A percentile compares a stretch with the other conserved stretches of the same genome.
Evolutionary conservation across 208 protist species (phyloP).

Genomic region (Herpetomonas muscarum): DNA sequence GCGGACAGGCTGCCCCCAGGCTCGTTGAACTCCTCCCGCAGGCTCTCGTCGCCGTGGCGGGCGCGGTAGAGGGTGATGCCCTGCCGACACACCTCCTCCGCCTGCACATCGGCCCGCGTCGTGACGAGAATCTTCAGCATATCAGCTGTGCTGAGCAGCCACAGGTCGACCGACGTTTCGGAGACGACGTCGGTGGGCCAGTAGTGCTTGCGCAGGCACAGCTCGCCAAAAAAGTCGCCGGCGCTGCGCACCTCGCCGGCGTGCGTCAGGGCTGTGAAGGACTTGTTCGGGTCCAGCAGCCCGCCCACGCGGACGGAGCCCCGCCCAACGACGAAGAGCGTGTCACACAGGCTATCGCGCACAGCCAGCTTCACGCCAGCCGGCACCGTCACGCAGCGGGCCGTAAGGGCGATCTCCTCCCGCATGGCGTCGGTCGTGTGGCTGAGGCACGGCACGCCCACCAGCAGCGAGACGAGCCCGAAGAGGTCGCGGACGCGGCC

Average conservation of each 20-base stretch:
- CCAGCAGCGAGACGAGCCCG: constrained; percentile 59
- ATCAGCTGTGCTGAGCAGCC: constrained; percentile 44
- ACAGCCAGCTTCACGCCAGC: constrained; percentile 33
- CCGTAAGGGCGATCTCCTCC: constrained; percentile 41
- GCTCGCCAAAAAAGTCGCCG: constrained; percentile 74
- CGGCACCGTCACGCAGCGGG: constrained; percentile 45
- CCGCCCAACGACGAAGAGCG: constrained; percentile 71
- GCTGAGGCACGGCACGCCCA: constrained; percentile 75
- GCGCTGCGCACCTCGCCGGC: constrained; percentile 33
- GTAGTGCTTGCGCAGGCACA: constrained; percentile 68
- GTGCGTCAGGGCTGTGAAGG: neutral
- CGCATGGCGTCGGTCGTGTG: constrained; percentile 76
- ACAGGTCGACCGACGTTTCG: constrained; percentile 70
- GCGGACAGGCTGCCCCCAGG: constrained; percentile 3
- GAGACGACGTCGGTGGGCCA: constrained; percentile 60
- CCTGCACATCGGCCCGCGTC: constrained; percentile 52
- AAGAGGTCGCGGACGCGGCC: constrained; percentile 62
- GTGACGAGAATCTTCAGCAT: constrained; percentile 44
- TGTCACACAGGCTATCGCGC: constrained; percentile 45
- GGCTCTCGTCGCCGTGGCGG: constrained; percentile 51
- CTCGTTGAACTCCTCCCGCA: constrained; percentile 36
- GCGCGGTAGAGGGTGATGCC: constrained; percentile 70
- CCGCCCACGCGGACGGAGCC: constrained; percentile 41
- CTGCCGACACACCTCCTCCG: constrained; percentile 70
- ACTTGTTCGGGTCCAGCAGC: constrained; percentile 1